Evolutionary conservation across 2,329 filamentous ascomycete genomes (phyloP).

Genomic region (Venturia effusa): DNA sequence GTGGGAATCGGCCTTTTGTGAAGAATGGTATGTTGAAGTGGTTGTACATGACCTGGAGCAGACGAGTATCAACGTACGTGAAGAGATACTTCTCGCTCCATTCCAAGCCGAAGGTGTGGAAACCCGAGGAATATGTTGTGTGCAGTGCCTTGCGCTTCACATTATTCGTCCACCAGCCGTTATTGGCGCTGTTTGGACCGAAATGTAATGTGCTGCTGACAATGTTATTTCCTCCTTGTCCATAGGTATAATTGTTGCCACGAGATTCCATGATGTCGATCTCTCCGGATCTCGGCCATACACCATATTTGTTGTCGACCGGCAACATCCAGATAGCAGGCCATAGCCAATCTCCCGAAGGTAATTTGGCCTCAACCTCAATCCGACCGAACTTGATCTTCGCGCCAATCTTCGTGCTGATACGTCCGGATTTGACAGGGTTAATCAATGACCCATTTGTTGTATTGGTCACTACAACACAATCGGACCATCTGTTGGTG

Average conservation of each 20-base stretch:
- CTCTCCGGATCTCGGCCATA: constrained; percentile 71
- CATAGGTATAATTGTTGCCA: constrained; percentile 71
- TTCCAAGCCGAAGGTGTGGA: constrained; percentile 72
- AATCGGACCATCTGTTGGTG: constrained; percentile 47
- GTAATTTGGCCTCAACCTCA: constrained; percentile 67
- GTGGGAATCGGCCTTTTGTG: constrained; percentile 57
- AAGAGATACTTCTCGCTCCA: constrained; percentile 86
- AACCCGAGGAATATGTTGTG: constrained; percentile 57
- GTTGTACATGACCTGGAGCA: constrained; percentile 71
- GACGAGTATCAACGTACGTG: constrained; percentile 71
- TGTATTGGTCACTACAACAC: constrained; percentile 61
- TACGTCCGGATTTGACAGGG: constrained; percentile 65
- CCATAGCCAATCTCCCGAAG: constrained; percentile 77
- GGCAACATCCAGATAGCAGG: constrained; percentile 90
- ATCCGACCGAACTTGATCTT: constrained; percentile 71
- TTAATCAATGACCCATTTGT: constrained; percentile 70
- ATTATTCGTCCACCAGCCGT: constrained; percentile 77
- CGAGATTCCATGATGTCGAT: constrained; percentile 75
- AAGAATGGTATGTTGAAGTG: constrained; percentile 59
- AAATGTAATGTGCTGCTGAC: constrained; percentile 71
- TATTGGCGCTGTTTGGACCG: constrained; percentile 60
- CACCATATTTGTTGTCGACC: constrained; percentile 57
- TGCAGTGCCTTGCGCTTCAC: constrained; percentile 65
- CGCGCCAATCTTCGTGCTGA: constrained; percentile 61
- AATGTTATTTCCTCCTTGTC: constrained; percentile 70